Evolutionary conservation across 257 asterid species (phyloP).

Genomic region (Penstemon davidsonii): DNA sequence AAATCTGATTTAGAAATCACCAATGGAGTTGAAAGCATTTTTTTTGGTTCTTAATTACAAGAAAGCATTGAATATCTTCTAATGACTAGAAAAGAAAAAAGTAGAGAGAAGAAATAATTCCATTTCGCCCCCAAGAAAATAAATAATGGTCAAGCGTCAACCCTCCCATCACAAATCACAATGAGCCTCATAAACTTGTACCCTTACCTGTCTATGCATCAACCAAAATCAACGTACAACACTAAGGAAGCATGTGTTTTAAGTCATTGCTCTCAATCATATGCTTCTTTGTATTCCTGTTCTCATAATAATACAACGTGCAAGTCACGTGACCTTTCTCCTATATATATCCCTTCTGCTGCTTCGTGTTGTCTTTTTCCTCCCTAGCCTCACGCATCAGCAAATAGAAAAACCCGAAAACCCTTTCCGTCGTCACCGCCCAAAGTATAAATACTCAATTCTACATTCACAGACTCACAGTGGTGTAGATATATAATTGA

Average conservation of each 20-base stretch:
- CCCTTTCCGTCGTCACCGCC: conserved; percentile 25
- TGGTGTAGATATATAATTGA: not conserved
- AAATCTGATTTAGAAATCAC: too few species aligned
- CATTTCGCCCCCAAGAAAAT: too few species aligned
- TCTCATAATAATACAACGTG: conserved; percentile 16
- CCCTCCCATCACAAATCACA: not conserved
- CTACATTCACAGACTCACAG: not conserved
- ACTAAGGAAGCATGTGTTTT: not conserved
- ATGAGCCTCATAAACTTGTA: conserved; percentile 1
- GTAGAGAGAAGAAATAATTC: too few species aligned
- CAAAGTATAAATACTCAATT: not conserved
- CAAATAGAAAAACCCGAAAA: conserved; percentile 32
- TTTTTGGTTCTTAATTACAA: too few species aligned
- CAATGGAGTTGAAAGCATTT: too few species aligned
- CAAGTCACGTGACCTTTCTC: conserved; percentile 31
- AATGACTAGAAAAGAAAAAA: too few species aligned
- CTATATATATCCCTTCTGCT: conserved; percentile 21
- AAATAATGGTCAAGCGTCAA: too few species aligned
- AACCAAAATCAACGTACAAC: not conserved
- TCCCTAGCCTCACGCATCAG: conserved; percentile 19
- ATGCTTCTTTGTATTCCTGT: not conserved
- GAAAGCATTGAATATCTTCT: too few species aligned
- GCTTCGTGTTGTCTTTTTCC: not conserved
- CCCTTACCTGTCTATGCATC: not conserved
- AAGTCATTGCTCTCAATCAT: not conserved